Base-by-base conservation (phyloP, 2,329 filamentous ascomycete species). In the Tetracladium maxilliforme region DNA sequence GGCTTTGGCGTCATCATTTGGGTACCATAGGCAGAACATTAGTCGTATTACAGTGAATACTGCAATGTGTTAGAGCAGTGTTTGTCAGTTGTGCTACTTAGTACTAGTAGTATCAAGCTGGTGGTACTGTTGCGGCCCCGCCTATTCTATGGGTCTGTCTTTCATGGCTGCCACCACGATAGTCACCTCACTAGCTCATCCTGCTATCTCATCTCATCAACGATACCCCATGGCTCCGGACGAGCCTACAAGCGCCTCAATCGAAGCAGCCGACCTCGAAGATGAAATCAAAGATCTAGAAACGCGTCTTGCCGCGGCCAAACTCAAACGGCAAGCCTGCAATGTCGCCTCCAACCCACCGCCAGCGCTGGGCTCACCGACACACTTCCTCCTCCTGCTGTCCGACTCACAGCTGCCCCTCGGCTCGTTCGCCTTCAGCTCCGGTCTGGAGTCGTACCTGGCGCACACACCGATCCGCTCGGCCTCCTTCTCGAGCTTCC, bases 401-500 rank as follows among this genome's bases (percentile, higher is more conserved):
- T 70, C 81, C 23, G 81, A 90, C 56, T 86, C 81, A 2, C 78
- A 79, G 10, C 67, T 90, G 3, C 81, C 81, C 1, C 61, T 90
- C 1, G 81, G 81, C 29, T 82, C 80, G n/a, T 90, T 90, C 52
- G 81, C 81, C 40, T 90, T 87, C 56, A 81, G 73, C 56, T 78
- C 70, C 37, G 80, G 80, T 4, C 64, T 90, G 10, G 81, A 90
- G 52, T 87, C 80, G 20, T 87, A 77, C 47, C 69, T 86, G 11
- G 74, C 76, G 4, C 81, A 90, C 54, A 58, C 59, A 36, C 54
- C 49, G 31, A 47, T 45, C 20, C 32, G 47, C 11, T 42, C 52
- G 12, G n/a, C n/a, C n/a, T 58, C 60, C 13, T 78, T 83, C 48
- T 44, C 66, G 21, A 50, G 56, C 22, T 90, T 90, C 51, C 62